A percentile compares a stretch with the other conserved stretches of the same genome.
These are phyloP conservation scores for Durio zibethinus DNA, from an alignment of 345 rosid genomes.

Conservation along the genomic window DNA sequence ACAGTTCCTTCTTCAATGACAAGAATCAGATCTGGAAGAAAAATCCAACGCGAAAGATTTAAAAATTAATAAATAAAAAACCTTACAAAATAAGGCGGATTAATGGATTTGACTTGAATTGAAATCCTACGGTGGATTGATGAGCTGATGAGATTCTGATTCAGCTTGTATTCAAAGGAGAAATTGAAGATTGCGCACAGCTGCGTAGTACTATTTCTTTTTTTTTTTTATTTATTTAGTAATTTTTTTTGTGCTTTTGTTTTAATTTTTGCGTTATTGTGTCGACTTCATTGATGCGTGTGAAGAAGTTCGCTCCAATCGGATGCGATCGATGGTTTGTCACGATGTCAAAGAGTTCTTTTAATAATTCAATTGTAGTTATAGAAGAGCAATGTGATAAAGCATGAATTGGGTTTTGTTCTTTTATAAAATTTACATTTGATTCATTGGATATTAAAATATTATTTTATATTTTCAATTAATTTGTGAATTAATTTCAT, in stretches of 20 bases:
- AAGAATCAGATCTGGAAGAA: conserved; percentile 29
- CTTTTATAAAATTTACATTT: too few relatives aligned
- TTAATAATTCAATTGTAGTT: too few relatives aligned
- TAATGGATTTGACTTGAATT: conserved; percentile 12
- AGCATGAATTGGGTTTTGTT: too few relatives aligned
- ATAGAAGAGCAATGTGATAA: too few relatives aligned
- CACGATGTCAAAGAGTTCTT: too few relatives aligned
- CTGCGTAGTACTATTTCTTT: not conserved
- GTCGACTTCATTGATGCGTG: not conserved
- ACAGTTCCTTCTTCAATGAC: not conserved
- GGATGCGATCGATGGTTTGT: not conserved
- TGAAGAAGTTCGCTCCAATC: conserved; percentile 1
- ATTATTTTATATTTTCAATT: too few relatives aligned
- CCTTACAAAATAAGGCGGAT: conserved; percentile 14
- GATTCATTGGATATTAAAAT: too few relatives aligned
- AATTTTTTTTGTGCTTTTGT: not conserved
- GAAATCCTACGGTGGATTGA: not conserved
- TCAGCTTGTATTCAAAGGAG: not conserved
- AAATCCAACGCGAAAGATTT: not conserved
- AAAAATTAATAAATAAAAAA: not conserved
- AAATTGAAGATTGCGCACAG: not conserved
- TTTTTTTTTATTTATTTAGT: not conserved
- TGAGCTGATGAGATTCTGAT: not conserved
- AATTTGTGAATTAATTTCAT: too few relatives aligned
- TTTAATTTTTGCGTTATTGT: not conserved